Conservation (phyloP, 176 grass and related monocot genomes). For the Alopecurus myosuroides region DNA sequence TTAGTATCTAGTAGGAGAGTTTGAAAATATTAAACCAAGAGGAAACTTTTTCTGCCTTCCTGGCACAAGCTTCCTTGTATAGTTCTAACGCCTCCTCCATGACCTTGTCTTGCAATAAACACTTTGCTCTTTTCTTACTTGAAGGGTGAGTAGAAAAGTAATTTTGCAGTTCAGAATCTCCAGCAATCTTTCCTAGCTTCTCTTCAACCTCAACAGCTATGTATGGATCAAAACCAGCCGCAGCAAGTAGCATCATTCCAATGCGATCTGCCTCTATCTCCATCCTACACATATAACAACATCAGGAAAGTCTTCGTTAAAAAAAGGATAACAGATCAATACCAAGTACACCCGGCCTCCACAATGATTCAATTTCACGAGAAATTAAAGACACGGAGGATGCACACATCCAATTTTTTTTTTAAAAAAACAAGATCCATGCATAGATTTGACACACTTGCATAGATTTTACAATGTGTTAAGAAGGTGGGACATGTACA, state of each 20-base stretch:
- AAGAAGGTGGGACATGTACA: not conserved
- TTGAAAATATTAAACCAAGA: not conserved
- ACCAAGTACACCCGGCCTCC: too few relatives aligned
- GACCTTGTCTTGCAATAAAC: slow-evolving; percentile 49
- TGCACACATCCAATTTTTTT: too few relatives aligned
- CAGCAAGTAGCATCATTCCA: slow-evolving; percentile 70
- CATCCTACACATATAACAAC: slow-evolving; percentile 53
- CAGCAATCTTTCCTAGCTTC: slow-evolving; percentile 69
- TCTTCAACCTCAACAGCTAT: slow-evolving; percentile 62
- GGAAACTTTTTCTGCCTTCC: not conserved
- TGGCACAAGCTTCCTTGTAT: slow-evolving; percentile 43
- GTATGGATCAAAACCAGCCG: slow-evolving; percentile 84
- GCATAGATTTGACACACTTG: not conserved
- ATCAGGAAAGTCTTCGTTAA: not conserved
- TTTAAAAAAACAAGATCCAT: too few relatives aligned
- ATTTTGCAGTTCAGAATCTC: slow-evolving; percentile 54
- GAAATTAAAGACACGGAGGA: too few relatives aligned
- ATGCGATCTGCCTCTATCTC: slow-evolving; percentile 96
- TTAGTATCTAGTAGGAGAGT: not conserved
- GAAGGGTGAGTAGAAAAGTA: slow-evolving; percentile 93
- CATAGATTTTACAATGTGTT: not conserved
- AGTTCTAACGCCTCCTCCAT: slow-evolving; percentile 72
- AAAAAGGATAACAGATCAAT: not conserved
- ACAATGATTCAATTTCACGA: too few relatives aligned
- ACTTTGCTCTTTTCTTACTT: slow-evolving; percentile 65